Conservation (phyloP, 129 eudicot species). For the Flaveria ramosissima region DNA sequence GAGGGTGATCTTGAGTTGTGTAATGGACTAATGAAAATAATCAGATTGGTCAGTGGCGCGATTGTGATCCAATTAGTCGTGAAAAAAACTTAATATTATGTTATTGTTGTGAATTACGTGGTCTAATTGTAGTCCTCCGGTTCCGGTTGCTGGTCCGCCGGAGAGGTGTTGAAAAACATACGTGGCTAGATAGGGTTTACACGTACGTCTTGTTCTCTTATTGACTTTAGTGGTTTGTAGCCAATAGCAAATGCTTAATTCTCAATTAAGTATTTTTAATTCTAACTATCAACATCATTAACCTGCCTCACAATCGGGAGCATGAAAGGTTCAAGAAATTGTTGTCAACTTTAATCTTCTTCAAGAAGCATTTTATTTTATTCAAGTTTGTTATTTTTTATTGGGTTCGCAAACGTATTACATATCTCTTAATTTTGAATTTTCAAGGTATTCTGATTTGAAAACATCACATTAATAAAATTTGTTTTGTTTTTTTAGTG, state of each 20-base stretch:
- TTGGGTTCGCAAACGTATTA: too few relatives aligned
- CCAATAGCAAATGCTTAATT: background rate
- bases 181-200: slow-evolving; percentile 12
- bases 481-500: too few relatives aligned
- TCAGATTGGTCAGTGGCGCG: too few relatives aligned
- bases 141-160: slow-evolving; percentile 11
- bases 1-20: too few relatives aligned
- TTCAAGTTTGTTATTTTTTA: background rate
- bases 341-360: background rate
- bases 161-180: background rate
- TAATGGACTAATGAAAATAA: too few relatives aligned
- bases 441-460: too few relatives aligned
- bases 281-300: background rate
- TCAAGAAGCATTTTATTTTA: background rate
- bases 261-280: background rate
- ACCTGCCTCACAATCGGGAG: slow-evolving; percentile 16
- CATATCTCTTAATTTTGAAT: too few relatives aligned
- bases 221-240: slow-evolving; percentile 19
- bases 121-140: background rate
- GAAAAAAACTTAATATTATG: slow-evolving; percentile 27
- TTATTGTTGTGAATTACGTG: slow-evolving; percentile 25
- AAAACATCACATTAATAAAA: too few relatives aligned
- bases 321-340: slow-evolving; percentile 12
- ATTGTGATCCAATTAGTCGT: too few relatives aligned
- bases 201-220: slow-evolving; percentile 17